Base-by-base conservation (phyloP, 106 monocot species). In the Dioscorea zingiberensis region DNA sequence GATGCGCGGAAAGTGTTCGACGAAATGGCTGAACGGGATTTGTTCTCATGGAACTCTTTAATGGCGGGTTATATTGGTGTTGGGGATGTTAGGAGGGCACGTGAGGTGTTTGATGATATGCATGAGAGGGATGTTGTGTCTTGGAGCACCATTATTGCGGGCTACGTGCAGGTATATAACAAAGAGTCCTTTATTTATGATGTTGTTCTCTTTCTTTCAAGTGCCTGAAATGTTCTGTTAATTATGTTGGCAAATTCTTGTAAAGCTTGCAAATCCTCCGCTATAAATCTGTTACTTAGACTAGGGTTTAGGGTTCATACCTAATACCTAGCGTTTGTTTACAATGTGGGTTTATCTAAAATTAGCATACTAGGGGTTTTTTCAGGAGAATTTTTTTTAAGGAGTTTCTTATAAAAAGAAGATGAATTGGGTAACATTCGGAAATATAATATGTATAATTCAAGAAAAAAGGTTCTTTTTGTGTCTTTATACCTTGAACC, bases 71-170 rank as follows among this genome's bases (percentile, higher is more conserved):
- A 77, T 29, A 73, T 76, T 1, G 65, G 59, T 22, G 7, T 18
- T 26, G 78, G 79, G 4, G 71, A 84, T 28, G 14, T 76, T 29
- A 16, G 22, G 15, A 16, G 16, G 2, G 75, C 65, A 21, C 68
- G 62, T 60, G 55, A 63, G 48, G 16, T 84, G 64, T 84, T 84
- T 55, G 79, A 79, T n/a, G 54, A 65, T 55, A 84, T 76, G 84
- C 71, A 67, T 1, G 54, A 69, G 10, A 71, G 76, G 44, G 84
- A 84, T 61, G 78, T 76, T 24, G 72, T 84, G 16, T 78, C 84
- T 0, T 84, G 84, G 84, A 79, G 78, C 47, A 76, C 84, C 4
- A 47, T 71, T 1, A 84, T 84, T 51, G 71, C 84, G 0, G 84
- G 78, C 27, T 79, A 71, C 15, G 78, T 79, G 23, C 75, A 84